These are phyloP conservation scores for Hibiscus mutabilis DNA, from an alignment of 345 rosid genomes.

Conservation along the genomic window DNA sequence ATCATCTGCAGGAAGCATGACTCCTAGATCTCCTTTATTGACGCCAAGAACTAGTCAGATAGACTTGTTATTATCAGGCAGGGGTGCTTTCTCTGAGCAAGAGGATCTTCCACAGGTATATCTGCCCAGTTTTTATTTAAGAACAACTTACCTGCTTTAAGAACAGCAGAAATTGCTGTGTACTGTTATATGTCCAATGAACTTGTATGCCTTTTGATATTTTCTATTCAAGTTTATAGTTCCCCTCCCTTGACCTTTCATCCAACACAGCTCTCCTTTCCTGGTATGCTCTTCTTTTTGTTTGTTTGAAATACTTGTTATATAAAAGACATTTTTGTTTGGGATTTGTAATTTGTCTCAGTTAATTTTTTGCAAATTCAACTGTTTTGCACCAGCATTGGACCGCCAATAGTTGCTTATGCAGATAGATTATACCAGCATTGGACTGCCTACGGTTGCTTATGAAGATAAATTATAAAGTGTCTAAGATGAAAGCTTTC, in stretches of 20 bases:
- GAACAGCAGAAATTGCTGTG: conserved; percentile 1
- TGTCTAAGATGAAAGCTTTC: background rate
- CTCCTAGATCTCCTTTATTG: conserved; percentile 91
- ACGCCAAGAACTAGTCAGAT: conserved; percentile 91
- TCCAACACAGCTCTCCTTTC: background rate
- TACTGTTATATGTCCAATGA: background rate
- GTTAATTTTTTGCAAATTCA: background rate
- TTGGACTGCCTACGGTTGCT: background rate
- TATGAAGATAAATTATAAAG: background rate
- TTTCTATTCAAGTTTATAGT: background rate
- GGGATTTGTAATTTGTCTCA: background rate
- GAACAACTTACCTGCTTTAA: background rate
- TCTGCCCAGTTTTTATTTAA: background rate
- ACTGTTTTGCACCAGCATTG: background rate
- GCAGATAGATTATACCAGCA: background rate
- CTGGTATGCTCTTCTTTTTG: background rate
- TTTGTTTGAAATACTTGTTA: background rate
- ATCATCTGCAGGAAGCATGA: conserved; percentile 97
- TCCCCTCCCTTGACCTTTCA: background rate
- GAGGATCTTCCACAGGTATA: conserved; percentile 86
- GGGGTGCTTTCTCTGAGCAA: conserved; percentile 70
- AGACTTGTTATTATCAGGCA: conserved; percentile 80
- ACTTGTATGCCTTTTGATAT: background rate
- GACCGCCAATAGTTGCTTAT: background rate
- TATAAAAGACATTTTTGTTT: background rate